Evolutionary conservation across 2,329 filamentous ascomycete species (phyloP), one percentile per base, ranked within the genome.

Genomic region (Microsporum audouinii): DNA sequence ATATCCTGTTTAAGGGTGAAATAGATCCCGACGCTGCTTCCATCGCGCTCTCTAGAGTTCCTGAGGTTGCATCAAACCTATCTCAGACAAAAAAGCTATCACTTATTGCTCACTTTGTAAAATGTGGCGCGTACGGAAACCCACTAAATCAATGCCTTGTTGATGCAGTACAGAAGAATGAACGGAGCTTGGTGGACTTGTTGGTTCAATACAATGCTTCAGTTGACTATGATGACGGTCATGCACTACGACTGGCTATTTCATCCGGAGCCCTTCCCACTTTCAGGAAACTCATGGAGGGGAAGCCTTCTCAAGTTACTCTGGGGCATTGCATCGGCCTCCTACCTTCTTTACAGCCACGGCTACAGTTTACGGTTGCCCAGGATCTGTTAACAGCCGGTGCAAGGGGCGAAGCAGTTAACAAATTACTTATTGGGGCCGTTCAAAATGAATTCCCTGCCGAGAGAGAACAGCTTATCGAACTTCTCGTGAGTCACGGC

Each of bases 1-100:
- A 75, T 27, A 72, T 79, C 1, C 70, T 85, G 27, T 68, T 85
- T 29, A 0, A 73, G 67, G 38, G 77, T 78, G 4, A 71, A 68
- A n/a, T 75, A 77, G 0, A 68, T 65, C 2, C 68, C 83, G 17
- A 79, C 72, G 56, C 72, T 80, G 0, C 65, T 68, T 1, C 68
- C 77, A 31, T 82, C 80, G 1, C 83, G 80, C 0, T 68, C 8
- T 60, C 62, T 0, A 63, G 63, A 3, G 53, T 66, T 2, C 63
- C 61, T 29, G 53, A 59, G 31, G 53, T 64, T 29, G 38, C 45
- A 14, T 43, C 39, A 3, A 53, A 57, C 51, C 36, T 66, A 7
- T 43, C 64, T 5, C 38, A 60, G 3, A 63, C 64, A 5, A 64
- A 65, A 47, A 60, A 66, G 38, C 31, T 68, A 2, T 57, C 60